Base-by-base conservation (phyloP, 2,329 filamentous ascomycete genomes). In the Cladosporium cucumerinum region DNA sequence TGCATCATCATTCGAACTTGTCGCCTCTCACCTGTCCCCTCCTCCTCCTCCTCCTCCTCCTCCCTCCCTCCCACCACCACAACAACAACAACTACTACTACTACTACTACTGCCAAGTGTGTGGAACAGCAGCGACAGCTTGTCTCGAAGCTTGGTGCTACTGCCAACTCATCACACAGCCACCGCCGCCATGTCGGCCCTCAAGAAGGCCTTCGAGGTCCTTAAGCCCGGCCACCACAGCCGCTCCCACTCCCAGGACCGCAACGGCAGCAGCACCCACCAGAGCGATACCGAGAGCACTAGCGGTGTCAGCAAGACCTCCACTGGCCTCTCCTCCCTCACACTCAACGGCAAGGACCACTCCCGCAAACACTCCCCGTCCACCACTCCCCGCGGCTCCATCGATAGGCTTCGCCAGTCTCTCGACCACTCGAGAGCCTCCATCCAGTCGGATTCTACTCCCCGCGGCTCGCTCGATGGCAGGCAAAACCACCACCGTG, bases 171-270 rank as follows among this genome's bases (percentile, higher is more conserved):
- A 46, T 30, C 39, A 30, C 46, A 57, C 34, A 46, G 3, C 67
- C 16, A 2, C 46, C 46, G 43, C 46, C 28, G 46, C 52, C 66
- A 75, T 75, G 73, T 70, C 72, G 11, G 78, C 79, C 61, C 78
- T 82, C 69, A 82, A 82, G 70, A 82, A 81, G 71, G 80, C 78
- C 30, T 73, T 82, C 71, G 75, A 72, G 68, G 78, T 76, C 59
- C 74, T 82, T 66, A 79, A 79, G 73, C 73, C 78, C 34, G 73
- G 70, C 48, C 72, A 69, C 65, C 72, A 69, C 65, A 58, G 54
- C 54, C 54, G 62, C 28, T 64, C 62, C 12, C 46, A 30, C 28
- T 64, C 62, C 5, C 21, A 26, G n/a, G 57, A 58, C 46, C 62
- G 62, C 12, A 51, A 21, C 48, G 32, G 26, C 26, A 36, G 26